Conservation (phyloP, 2,329 filamentous ascomycete genomes). For the Cladophialophora immunda region DNA sequence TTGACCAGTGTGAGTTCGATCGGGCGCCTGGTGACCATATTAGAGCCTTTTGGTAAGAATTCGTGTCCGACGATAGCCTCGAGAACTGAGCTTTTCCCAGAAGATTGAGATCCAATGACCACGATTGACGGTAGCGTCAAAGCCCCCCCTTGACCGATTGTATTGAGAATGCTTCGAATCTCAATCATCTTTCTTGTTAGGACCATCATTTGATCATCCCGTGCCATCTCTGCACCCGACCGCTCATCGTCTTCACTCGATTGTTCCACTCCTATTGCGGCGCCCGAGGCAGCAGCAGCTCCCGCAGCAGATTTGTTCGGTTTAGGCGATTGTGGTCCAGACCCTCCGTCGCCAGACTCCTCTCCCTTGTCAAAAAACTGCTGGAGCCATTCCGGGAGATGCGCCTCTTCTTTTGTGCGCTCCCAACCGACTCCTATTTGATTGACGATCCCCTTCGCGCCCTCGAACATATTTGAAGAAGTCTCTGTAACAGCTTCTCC, state of each 20-base stretch:
- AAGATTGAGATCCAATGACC: conserved; percentile 98
- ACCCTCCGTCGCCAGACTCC: conserved; percentile 54
- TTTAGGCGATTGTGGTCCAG: conserved; percentile 46
- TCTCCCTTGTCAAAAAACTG: conserved; percentile 70
- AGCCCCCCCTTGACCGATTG: conserved; percentile 88
- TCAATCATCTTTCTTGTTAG: conserved; percentile 99
- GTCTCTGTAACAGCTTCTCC: conserved; percentile 71
- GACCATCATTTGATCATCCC: conserved; percentile 99
- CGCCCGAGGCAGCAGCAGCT: conserved; percentile 74
- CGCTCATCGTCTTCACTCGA: conserved; percentile 70
- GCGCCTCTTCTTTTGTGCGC: conserved; percentile 79
- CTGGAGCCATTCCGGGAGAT: conserved; percentile 80
- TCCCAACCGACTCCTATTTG: conserved; percentile 85
- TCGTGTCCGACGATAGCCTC: conserved; percentile 98
- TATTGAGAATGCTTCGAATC: conserved; percentile 89
- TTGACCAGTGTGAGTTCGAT: conserved; percentile 97
- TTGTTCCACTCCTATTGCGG: conserved; percentile 80
- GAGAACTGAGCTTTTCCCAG: conserved; percentile 95
- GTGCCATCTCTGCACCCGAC: conserved; percentile 71
- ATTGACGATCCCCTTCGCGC: conserved; percentile 76
- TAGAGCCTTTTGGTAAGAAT: conserved; percentile 95
- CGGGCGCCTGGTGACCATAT: conserved; percentile 96
- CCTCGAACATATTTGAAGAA: conserved; percentile 67
- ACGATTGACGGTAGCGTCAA: conserved; percentile 94
- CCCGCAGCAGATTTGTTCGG: conserved; percentile 63